phyloP scores from a whole-genome alignment of 2,329 filamentous ascomycete species.

The Ceratocystis destructans region DNA sequence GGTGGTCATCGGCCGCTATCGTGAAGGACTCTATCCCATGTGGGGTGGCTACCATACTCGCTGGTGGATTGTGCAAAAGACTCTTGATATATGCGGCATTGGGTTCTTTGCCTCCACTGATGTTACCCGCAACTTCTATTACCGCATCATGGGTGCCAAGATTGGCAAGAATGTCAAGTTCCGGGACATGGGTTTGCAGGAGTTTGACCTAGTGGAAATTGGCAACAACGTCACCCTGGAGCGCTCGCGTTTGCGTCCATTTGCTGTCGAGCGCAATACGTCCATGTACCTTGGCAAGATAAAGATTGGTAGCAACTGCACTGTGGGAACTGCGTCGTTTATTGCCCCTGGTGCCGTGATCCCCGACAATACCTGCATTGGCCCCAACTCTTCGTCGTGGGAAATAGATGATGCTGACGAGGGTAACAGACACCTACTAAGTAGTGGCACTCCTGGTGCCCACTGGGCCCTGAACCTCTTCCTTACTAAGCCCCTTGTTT shows the following conservation, averaged over 20 bases:
- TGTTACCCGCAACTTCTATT: constrained; percentile 32
- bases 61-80: constrained; percentile 46
- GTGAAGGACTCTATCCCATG: constrained; percentile 43
- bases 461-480: constrained; percentile 34
- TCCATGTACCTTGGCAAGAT: constrained; percentile 43
- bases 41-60: constrained; percentile 44
- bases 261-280: constrained; percentile 43
- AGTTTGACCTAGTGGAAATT: constrained; percentile 44
- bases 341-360: constrained; percentile 37
- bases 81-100: constrained; percentile 34
- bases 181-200: constrained; percentile 33
- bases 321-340: constrained; percentile 36
- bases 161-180: constrained; percentile 40
- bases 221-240: constrained; percentile 36
- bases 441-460: constrained; percentile 28
- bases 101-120: constrained; percentile 33
- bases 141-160: constrained; percentile 38
- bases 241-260: constrained; percentile 36
- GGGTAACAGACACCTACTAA: constrained; percentile 33
- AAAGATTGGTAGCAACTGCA: constrained; percentile 34
- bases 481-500: constrained; percentile 31
- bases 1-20: constrained; percentile 40
- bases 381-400: constrained; percentile 45
- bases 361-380: constrained; percentile 38
- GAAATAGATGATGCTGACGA: constrained; percentile 37